Evolutionary conservation across 768 basidiomycete genomes (phyloP), one percentile per base, ranked within the genome.

Genomic region (Leccinum truebloodii): DNA sequence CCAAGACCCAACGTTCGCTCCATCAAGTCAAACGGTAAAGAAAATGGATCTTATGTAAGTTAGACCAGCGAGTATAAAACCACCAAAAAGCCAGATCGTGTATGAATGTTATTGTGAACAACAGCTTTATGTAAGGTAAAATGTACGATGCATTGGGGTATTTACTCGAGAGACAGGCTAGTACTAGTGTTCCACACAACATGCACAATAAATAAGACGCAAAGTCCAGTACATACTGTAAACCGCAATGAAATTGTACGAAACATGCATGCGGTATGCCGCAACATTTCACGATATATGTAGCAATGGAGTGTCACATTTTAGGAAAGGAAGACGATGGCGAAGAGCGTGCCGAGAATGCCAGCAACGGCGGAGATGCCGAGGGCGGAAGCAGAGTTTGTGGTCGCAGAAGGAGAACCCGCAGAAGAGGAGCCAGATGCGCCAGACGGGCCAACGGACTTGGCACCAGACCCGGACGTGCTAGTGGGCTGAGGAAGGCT

Each of bases 261-360:
- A 4, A 24, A 48, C 22, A 14, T 48, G 4, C 22, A 7, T 49
- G 24, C 14, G 5, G 2, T 24, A 49, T 49, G 14, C 4, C 4
- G 48, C 48, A 24, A 12, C n/a, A 13, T 18, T 52, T 53, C 59
- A n/a, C 24, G 39, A 24, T 44, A 59, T 9, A 62, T 52, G 10
- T 39, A 55, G 49, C 55, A 52, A 41, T 44, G n/a, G 3, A n/a
- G 4, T 44, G 35, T 26, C 37, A 58, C 9, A 6, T 51, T 51
- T 72, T 68, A 79, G 30, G 78, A 71, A 39, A 79, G 73, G 76
- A 78, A 78, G 8, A 67, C 65, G 26, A 77, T 61, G 4, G 79
- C 76, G 39, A 75, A 70, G 52, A 74, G 63, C 12, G 76, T 72
- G 62, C 78, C 77, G 1, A 72, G 65, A 26, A 79, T 41, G 32